Percentiles rank a stretch among this genome's conserved stretches.
Conservation (phyloP, 257 asterid species). For the Solanum dulcamara region DNA sequence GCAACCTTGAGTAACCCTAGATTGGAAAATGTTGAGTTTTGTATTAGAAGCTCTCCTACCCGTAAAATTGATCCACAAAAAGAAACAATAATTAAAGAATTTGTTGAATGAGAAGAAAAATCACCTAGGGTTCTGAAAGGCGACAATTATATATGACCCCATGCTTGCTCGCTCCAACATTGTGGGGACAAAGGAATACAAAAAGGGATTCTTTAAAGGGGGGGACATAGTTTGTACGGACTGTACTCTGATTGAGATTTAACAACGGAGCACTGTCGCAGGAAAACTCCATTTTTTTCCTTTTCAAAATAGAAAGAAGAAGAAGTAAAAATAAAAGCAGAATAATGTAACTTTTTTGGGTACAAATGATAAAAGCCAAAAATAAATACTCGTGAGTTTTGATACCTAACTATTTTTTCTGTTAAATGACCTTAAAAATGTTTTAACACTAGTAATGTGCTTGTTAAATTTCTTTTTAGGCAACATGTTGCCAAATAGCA, state of each 20-base stretch:
- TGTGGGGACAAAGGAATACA: not conserved
- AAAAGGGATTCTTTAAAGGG: not conserved
- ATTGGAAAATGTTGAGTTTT: not conserved
- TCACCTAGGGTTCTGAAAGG: not conserved
- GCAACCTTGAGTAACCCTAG: not conserved
- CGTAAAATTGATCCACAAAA: not conserved
- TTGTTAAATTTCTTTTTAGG: not conserved
- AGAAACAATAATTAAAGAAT: not conserved
- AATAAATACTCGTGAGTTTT: not conserved
- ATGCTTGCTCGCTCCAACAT: not conserved
- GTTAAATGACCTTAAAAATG: not conserved
- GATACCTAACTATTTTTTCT: not conserved
- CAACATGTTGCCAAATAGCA: not conserved
- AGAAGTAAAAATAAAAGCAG: too few species aligned
- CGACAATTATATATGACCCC: not conserved
- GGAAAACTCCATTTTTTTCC: not conserved
- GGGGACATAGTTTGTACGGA: not conserved
- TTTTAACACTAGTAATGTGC: too few species aligned
- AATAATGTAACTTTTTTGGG: not conserved
- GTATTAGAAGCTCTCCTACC: not conserved
- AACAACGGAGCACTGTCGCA: not conserved
- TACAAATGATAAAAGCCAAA: not conserved
- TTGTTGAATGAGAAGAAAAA: not conserved
- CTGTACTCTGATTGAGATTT: not conserved
- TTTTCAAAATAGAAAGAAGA: not conserved